Percentiles rank a stretch among this genome's conserved stretches.
Conservation (phyloP, 768 basidiomycete species). For the Crassisporium funariophilum region DNA sequence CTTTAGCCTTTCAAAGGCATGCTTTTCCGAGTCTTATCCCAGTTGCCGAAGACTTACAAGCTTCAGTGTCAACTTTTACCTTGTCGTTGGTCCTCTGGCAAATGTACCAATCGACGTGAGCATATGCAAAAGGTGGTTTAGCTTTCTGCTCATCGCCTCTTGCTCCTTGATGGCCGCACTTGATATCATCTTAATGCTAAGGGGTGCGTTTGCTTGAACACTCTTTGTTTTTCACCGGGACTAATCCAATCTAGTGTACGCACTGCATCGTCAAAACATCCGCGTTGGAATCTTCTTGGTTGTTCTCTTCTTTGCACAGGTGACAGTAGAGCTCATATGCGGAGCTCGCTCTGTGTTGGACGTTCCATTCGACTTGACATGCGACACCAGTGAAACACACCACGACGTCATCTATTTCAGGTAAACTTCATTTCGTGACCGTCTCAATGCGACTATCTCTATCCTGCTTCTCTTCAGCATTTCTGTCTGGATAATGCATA, state of each 20-base stretch:
- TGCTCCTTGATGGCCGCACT: slow-evolving; percentile 9
- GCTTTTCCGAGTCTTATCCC: not conserved
- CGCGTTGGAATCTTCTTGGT: slow-evolving; percentile 1
- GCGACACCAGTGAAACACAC: slow-evolving; percentile 10
- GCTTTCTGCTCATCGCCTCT: slow-evolving; percentile 3
- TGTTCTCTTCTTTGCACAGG: slow-evolving; percentile 4
- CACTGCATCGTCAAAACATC: slow-evolving; percentile 7
- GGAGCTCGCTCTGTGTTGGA: slow-evolving; percentile 2
- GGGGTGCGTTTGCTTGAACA: slow-evolving; percentile 3
- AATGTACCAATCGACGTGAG: not conserved
- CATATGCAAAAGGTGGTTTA: slow-evolving; percentile 9
- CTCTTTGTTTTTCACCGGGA: not conserved
- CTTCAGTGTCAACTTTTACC: slow-evolving; percentile 9
- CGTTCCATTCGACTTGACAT: slow-evolving; percentile 7
- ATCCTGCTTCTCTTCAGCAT: slow-evolving; percentile 3
- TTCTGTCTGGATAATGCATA: slow-evolving; percentile 10
- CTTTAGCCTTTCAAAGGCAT: slow-evolving; percentile 6
- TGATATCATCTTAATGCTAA: slow-evolving; percentile 13
- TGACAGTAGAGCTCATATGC: not conserved
- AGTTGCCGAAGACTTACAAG: too few relatives aligned
- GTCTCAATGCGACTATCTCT: not conserved
- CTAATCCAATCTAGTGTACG: slow-evolving; percentile 10
- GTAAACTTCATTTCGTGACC: not conserved
- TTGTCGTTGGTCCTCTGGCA: slow-evolving; percentile 10
- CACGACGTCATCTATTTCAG: slow-evolving; percentile 5